phyloP scores from a whole-genome alignment of 2,329 filamentous ascomycete species.

The Ascochyta koolunga region DNA sequence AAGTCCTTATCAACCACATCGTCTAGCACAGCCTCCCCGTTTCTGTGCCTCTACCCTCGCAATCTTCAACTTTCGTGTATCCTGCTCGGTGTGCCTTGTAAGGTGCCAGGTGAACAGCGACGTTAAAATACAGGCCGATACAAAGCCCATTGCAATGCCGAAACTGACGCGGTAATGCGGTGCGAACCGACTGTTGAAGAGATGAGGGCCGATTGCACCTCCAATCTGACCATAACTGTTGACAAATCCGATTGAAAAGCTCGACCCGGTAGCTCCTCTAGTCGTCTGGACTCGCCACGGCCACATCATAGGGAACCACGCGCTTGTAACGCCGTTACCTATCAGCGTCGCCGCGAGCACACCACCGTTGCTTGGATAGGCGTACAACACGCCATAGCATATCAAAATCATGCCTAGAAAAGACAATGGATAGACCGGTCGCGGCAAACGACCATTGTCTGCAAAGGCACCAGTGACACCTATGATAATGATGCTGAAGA shows the following conservation, averaged over 20 bases:
- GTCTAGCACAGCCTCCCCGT: constrained; percentile 18
- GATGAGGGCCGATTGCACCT: constrained; percentile 53
- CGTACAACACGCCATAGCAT: constrained; percentile 36
- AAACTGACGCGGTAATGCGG: constrained; percentile 49
- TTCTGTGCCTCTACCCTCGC: constrained; percentile 21
- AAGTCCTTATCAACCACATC: constrained; percentile 23
- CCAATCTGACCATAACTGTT: constrained; percentile 54
- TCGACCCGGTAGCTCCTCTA: constrained; percentile 47
- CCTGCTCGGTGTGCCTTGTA: constrained; percentile 50
- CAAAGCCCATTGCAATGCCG: constrained; percentile 46
- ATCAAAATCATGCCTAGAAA: constrained; percentile 55
- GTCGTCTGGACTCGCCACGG: constrained; percentile 49
- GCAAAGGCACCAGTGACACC: constrained; percentile 30
- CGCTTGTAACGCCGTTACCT: constrained; percentile 20
- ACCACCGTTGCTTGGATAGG: constrained; percentile 44
- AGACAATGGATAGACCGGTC: constrained; percentile 50
- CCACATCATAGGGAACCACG: constrained; percentile 44
- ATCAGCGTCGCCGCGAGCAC: constrained; percentile 48
- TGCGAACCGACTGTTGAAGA: constrained; percentile 53
- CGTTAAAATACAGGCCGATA: constrained; percentile 49
- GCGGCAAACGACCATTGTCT: constrained; percentile 42
- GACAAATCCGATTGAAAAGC: constrained; percentile 54
- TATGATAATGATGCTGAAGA: constrained; percentile 56
- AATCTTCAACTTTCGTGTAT: constrained; percentile 36
- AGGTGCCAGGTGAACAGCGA: constrained; percentile 51